Evolutionary conservation across 23 red algal species (phyloP).

Genomic region (Pyropia haitanensis): DNA sequence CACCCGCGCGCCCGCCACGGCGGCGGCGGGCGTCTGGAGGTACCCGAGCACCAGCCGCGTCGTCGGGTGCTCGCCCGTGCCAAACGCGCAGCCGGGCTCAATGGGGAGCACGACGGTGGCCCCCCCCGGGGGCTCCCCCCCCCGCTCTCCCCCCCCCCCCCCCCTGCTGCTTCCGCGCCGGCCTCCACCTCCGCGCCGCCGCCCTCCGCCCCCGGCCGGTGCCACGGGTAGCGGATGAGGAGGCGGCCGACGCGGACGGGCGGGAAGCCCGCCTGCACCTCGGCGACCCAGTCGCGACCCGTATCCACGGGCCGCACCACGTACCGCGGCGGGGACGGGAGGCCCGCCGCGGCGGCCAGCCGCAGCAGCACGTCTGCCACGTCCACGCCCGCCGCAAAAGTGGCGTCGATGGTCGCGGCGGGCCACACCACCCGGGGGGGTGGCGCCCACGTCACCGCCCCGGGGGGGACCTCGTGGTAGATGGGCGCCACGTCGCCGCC

Average conservation of each 20-base stretch:
- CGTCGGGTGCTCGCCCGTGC: constrained; percentile 94
- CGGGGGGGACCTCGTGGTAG: too few relatives aligned
- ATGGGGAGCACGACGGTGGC: constrained; percentile 32
- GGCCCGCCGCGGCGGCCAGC: too few relatives aligned
- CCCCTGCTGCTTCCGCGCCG: too few relatives aligned
- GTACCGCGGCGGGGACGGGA: too few relatives aligned
- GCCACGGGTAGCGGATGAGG: constrained; percentile 66
- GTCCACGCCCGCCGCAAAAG: too few relatives aligned
- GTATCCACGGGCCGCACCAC: too few relatives aligned
- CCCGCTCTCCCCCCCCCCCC: too few relatives aligned
- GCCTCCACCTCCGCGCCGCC: background rate
- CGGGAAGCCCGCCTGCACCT: constrained; percentile 50
- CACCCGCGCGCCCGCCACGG: constrained; percentile 9
- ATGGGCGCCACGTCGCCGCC: too few relatives aligned
- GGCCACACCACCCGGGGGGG: too few relatives aligned
- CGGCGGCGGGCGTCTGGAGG: background rate
- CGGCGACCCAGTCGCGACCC: constrained; percentile 33
- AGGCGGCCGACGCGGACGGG: constrained; percentile 34
- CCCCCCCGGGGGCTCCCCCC: background rate
- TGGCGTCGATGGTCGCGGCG: too few relatives aligned
- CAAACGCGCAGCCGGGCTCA: constrained; percentile 84
- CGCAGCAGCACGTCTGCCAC: too few relatives aligned
- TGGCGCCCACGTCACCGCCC: too few relatives aligned
- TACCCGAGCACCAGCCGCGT: constrained; percentile 51
- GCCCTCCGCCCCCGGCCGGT: background rate